Percentiles rank a stretch among this genome's conserved stretches.
phyloP scores from a whole-genome alignment of 257 asterid genomes.

The Solanum sitiens region DNA sequence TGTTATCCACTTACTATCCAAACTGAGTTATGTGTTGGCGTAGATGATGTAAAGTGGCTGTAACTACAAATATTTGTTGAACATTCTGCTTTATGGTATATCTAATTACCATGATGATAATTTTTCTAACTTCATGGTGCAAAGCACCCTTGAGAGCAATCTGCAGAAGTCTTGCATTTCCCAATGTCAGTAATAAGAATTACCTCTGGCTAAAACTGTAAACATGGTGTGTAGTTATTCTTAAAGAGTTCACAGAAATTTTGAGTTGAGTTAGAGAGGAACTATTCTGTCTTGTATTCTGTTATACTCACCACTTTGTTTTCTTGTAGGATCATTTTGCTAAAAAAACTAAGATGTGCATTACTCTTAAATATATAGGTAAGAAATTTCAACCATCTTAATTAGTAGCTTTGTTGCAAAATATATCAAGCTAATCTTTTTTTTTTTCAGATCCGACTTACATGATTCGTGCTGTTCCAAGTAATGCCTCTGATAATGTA shows the following conservation, averaged over 20 bases:
- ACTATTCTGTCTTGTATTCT: background rate
- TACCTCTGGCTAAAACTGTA: background rate
- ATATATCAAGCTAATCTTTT: background rate
- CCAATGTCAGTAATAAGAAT: background rate
- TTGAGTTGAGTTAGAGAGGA: background rate
- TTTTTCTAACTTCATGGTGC: background rate
- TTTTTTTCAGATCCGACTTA: slow-evolving; percentile 53
- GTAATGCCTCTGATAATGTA: slow-evolving; percentile 68
- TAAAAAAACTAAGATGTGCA: slow-evolving; percentile 8
- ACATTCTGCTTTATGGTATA: background rate
- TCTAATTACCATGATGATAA: background rate
- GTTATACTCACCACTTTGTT: background rate
- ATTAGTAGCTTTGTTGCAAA: background rate
- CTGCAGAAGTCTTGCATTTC: background rate
- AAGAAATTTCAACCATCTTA: slow-evolving; percentile 2
- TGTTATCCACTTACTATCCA: background rate
- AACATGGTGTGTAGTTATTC: background rate
- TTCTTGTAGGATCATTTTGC: slow-evolving; percentile 40
- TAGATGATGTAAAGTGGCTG: background rate
- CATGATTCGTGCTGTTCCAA: slow-evolving; percentile 73
- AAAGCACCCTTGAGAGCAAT: background rate
- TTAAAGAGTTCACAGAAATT: background rate
- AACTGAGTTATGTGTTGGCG: background rate
- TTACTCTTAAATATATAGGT: slow-evolving; percentile 72
- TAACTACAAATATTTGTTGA: background rate